Evolutionary conservation across 148 eudicot species (phyloP), one percentile per base, ranked within the genome.

Genomic region (Rhododendron ovatum): DNA sequence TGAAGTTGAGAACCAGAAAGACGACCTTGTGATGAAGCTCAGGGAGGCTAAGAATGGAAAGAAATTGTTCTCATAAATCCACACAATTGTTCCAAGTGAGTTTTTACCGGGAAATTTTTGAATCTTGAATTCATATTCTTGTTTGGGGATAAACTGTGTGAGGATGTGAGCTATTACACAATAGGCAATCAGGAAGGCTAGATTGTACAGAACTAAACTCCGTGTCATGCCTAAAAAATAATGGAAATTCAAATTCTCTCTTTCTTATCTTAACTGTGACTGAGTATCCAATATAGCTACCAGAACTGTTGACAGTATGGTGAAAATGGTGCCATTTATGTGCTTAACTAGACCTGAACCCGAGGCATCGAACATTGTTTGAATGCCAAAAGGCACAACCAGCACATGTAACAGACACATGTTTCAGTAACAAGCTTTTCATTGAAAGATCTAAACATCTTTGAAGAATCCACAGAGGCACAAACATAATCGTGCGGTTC

Each of bases 1-100:
- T 80, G 99, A 96, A 89, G 99, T 94, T 39, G 99, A 95, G 86
- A 95, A 92, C 53, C 91, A 94, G 86, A 91, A 96, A n/a, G 98
- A 93, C 92, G 96, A 94, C 88, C 98, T 96, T 88, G 97, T 96
- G 75, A 90, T 95, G 93, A 94, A 95, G 90, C 95, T 96, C 76
- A 96, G 90, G 86, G 83, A 93, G 80, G 83, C 83, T 61, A 91
- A 82, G 78, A 89, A 86, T 86, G 94, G 85, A 84, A 90, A 87
- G 92, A 93, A 92, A 76, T 92, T 96, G 95, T 94, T 95, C 88
- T 91, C 91, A 69, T 92, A 84, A 90, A 84, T 33, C 78, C 43
- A 65, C 30, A 61, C 12, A 77, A 57, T 33, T 28, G 39, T 81
- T 73, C 37, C 65, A 45, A 30, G 75, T 45, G 59, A 61, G 76